These are phyloP conservation scores for Fraxinus americana DNA, from an alignment of 257 asterid species.

Conservation along the genomic window DNA sequence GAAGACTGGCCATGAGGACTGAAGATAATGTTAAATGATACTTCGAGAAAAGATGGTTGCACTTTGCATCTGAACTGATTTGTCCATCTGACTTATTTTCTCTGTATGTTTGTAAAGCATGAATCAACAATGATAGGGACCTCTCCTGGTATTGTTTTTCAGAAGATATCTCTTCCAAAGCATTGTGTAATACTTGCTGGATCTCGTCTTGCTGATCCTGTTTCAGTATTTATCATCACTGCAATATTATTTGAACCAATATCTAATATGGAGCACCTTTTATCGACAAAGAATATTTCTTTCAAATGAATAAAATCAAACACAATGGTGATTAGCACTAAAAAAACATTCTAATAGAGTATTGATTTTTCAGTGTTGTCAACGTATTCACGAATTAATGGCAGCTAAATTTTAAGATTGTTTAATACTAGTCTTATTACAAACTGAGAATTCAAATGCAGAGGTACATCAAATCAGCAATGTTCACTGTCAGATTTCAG, in stretches of 20 bases:
- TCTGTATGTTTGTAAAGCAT: slow-evolving; percentile 56
- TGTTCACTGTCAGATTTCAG: neutral
- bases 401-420: neutral
- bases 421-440: neutral
- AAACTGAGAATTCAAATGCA: neutral
- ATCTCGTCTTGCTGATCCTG: slow-evolving; percentile 65
- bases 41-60: slow-evolving; percentile 58
- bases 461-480: neutral
- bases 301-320: neutral
- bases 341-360: slow-evolving; percentile 11
- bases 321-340: neutral
- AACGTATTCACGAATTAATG: neutral
- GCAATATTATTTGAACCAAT: slow-evolving; percentile 16
- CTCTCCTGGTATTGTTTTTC: slow-evolving; percentile 76
- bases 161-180: slow-evolving; percentile 78
- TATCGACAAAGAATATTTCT: neutral
- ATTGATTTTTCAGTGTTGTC: neutral
- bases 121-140: slow-evolving; percentile 66
- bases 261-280: slow-evolving; percentile 6
- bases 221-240: slow-evolving; percentile 22
- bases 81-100: slow-evolving; percentile 42
- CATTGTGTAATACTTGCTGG: slow-evolving; percentile 66
- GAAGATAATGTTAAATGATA: slow-evolving; percentile 73
- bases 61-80: slow-evolving; percentile 39
- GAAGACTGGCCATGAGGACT: slow-evolving; percentile 85